Evolutionary conservation across 306 rosid species (phyloP).

Genomic region (Sesbania bispinosa): DNA sequence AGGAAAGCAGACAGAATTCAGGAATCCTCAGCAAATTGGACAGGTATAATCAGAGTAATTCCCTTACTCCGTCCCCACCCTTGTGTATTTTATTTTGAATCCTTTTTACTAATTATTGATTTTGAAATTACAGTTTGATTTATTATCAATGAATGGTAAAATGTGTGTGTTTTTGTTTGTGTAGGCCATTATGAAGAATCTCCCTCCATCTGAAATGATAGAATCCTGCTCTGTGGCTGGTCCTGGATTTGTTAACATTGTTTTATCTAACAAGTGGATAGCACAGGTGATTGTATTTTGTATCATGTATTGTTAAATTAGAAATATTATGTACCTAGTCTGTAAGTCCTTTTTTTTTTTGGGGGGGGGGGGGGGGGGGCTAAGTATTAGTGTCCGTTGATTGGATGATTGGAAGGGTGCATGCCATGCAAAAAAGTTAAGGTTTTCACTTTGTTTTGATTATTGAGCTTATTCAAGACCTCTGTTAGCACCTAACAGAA

Average conservation of each 20-base stretch:
- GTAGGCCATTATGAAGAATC: too few species aligned
- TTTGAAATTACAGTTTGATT: not conserved
- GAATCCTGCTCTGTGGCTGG: too few species aligned
- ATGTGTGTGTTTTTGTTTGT: not conserved
- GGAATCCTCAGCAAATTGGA: conserved; percentile 61
- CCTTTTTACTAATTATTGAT: not conserved
- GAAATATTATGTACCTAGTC: not conserved
- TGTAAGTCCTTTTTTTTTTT: not conserved
- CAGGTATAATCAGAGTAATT: conserved; percentile 45
- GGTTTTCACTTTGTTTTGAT: too few species aligned
- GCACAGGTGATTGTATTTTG: conserved; percentile 55
- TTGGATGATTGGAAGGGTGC: too few species aligned
- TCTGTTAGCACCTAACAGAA: not conserved
- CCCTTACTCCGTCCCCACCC: not conserved
- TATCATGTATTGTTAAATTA: not conserved
- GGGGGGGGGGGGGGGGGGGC: not conserved
- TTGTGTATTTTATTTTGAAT: not conserved
- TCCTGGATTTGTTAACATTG: conserved; percentile 53
- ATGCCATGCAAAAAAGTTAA: too few species aligned
- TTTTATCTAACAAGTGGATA: conserved; percentile 67
- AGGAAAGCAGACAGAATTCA: conserved; percentile 53
- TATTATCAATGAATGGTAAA: not conserved
- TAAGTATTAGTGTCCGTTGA: not conserved
- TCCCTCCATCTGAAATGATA: too few species aligned
- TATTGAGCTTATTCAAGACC: too few species aligned